A percentile compares a stretch with the other conserved stretches of the same genome.
phyloP scores from a whole-genome alignment of 2,329 filamentous ascomycete species.

The Exophiala aquamarina region DNA sequence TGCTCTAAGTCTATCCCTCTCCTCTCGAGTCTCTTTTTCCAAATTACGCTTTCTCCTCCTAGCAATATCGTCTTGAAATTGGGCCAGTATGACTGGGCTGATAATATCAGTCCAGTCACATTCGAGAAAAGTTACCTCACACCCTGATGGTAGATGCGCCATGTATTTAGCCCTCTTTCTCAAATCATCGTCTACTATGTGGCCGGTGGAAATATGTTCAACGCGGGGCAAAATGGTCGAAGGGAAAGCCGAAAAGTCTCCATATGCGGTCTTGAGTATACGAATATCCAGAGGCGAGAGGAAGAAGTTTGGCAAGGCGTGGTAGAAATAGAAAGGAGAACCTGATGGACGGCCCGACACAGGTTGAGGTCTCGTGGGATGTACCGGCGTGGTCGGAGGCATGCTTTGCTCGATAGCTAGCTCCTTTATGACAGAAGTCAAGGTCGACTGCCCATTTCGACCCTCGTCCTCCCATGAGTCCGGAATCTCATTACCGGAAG shows the following conservation, averaged over 20 bases:
- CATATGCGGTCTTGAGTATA: conserved; percentile 86
- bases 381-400: conserved; percentile 8
- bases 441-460: conserved; percentile 20
- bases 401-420: conserved; percentile 29
- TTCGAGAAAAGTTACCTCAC: conserved; percentile 85
- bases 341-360: conserved; percentile 7
- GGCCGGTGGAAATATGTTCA: conserved; percentile 84
- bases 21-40: conserved; percentile 83
- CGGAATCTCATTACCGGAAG: conserved; percentile 13
- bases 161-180: conserved; percentile 85
- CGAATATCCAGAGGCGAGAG: conserved; percentile 88
- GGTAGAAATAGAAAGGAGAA: conserved; percentile 73
- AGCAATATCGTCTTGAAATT: conserved; percentile 75
- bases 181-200: conserved; percentile 81
- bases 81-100: conserved; percentile 68
- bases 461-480: conserved; percentile 20
- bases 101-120: conserved; percentile 96
- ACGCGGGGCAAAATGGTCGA: conserved; percentile 82
- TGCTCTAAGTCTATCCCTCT: conserved; percentile 78
- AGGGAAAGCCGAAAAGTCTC: conserved; percentile 77
- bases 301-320: conserved; percentile 82
- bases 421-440: conserved; percentile 28
- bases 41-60: conserved; percentile 71
- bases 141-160: conserved; percentile 82
- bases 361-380: conserved; percentile 5